phyloP scores from a whole-genome alignment of 495 filamentous ascomycete species.

The Talaromyces liani region DNA sequence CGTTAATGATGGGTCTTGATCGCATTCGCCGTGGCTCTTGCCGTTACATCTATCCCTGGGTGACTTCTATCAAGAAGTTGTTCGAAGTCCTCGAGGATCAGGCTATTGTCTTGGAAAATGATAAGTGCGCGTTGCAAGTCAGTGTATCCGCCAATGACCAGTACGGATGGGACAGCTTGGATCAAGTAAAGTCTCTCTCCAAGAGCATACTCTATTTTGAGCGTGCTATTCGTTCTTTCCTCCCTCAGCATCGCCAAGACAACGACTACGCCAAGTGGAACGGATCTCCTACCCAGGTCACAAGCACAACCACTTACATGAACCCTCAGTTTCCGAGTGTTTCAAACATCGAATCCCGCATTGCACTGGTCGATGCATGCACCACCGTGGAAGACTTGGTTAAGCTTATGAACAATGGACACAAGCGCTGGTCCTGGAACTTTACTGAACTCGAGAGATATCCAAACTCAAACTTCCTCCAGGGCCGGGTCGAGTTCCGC shows the following conservation, averaged over 20 bases:
- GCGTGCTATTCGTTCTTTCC: background rate
- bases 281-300: background rate
- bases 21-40: too few relatives aligned
- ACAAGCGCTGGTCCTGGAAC: background rate
- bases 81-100: background rate
- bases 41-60: background rate
- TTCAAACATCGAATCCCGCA: background rate
- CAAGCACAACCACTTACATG: background rate
- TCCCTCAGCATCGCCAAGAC: background rate
- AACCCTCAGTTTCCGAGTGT: background rate
- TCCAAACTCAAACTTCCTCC: background rate
- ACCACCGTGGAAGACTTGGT: background rate
- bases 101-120: background rate
- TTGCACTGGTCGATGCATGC: background rate
- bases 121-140: background rate
- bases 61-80: background rate
- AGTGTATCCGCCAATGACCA: background rate
- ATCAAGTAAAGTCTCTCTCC: background rate
- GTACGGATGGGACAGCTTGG: background rate
- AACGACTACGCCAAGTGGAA: background rate
- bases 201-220: background rate
- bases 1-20: too few relatives aligned
- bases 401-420: background rate
- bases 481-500: background rate
- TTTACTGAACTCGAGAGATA: background rate